A percentile compares a stretch with the other conserved stretches of the same genome.
Evolutionary conservation across 2,329 filamentous ascomycete species (phyloP).

Genomic region (Alternaria conjuncta): DNA sequence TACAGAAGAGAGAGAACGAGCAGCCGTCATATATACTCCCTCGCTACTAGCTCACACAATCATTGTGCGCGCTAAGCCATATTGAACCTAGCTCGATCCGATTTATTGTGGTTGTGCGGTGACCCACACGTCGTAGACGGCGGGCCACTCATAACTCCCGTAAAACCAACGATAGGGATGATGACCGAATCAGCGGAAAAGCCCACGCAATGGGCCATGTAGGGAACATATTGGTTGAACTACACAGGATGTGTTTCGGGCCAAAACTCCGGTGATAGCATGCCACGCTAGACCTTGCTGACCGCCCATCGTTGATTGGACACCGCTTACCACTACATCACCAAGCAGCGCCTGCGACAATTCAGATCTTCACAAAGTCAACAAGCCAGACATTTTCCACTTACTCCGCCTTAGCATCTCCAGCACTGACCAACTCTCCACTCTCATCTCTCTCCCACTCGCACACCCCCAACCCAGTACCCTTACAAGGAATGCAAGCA

Average conservation of each 20-base stretch:
- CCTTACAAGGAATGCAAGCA: slow-evolving; percentile 21
- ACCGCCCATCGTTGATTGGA: too few species aligned
- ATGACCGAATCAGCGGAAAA: background rate
- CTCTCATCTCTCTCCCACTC: slow-evolving; percentile 10
- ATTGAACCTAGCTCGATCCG: background rate
- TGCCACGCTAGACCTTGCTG: background rate
- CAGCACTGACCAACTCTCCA: background rate
- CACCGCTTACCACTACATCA: too few species aligned
- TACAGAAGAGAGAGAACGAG: background rate
- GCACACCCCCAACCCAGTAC: slow-evolving; percentile 9
- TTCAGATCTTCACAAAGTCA: background rate
- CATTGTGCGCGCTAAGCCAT: background rate
- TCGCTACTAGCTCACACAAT: background rate
- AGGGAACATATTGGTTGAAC: background rate
- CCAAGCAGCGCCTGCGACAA: background rate
- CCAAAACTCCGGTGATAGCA: background rate
- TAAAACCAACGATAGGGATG: background rate
- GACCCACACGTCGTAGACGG: background rate
- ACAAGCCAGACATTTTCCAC: background rate
- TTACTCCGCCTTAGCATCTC: background rate
- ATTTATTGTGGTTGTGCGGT: background rate
- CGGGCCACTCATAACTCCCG: background rate
- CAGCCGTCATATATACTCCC: background rate
- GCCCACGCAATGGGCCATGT: background rate
- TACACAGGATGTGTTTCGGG: background rate